A percentile compares a stretch with the other conserved stretches of the same genome.
Evolutionary conservation across 192 early-diverging fungal genomes (phyloP).

Genomic region (Dissophora globulifera): DNA sequence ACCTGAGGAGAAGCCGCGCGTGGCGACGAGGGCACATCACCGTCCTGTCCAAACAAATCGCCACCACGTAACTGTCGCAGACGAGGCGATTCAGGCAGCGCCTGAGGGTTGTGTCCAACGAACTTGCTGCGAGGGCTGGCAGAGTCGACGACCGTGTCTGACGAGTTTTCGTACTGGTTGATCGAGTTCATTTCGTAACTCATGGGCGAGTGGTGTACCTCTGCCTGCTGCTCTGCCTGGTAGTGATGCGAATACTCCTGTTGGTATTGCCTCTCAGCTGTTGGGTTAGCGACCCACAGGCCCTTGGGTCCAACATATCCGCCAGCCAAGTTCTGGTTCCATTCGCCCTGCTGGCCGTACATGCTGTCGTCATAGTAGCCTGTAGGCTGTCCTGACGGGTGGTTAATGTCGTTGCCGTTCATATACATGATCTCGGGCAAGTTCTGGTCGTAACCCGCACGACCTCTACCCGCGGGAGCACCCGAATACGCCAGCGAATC

Average conservation of each 20-base stretch:
- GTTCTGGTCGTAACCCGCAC: conserved; percentile 29
- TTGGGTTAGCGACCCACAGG: conserved; percentile 47
- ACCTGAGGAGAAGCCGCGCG: not conserved
- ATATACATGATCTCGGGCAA: conserved; percentile 50
- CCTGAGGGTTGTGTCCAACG: conserved; percentile 41
- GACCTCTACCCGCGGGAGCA: not conserved
- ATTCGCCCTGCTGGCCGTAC: conserved; percentile 23
- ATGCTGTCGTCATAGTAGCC: conserved; percentile 36
- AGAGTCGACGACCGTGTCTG: conserved; percentile 31
- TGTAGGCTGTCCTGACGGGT: conserved; percentile 25
- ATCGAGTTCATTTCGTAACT: conserved; percentile 41
- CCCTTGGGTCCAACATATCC: conserved; percentile 41
- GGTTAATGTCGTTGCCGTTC: conserved; percentile 35
- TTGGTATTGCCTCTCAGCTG: conserved; percentile 17
- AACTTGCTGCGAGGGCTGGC: conserved; percentile 29
- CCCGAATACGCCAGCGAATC: conserved; percentile 30
- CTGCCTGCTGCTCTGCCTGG: not conserved
- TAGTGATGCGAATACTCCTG: conserved; percentile 20
- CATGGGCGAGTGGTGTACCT: conserved; percentile 8
- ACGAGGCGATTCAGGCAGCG: conserved; percentile 41
- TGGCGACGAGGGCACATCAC: conserved; percentile 12
- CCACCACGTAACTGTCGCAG: conserved; percentile 38
- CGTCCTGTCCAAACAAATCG: conserved; percentile 50
- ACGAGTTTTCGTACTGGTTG: conserved; percentile 31
- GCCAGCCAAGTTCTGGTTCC: conserved; percentile 18